Evolutionary conservation across 1,284 basidiomycete genomes (phyloP), one percentile per base, ranked within the genome.

Genomic region (Trichosporon sp.): DNA sequence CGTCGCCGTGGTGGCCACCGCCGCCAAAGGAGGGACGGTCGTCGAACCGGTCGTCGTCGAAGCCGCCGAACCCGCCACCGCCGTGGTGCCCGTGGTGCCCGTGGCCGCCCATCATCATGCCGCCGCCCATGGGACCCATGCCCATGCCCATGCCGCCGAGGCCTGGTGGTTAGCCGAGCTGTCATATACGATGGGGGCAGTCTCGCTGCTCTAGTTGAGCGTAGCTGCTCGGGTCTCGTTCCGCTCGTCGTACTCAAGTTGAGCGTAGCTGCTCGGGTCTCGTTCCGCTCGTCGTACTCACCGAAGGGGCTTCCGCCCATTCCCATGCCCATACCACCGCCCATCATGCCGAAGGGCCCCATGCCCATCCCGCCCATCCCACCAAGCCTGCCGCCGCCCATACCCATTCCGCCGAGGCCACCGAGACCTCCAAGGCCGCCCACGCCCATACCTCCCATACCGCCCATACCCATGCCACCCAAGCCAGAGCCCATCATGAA

Each of bases 401-500:
- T 68, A 61, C 67, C 67, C 8, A 21, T n/a, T n/a, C 38, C 38
- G 3, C 71, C 71, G 63, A 68, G 68, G 14, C 71, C 71, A 2
- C 68, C 68, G 46, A 67, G 46, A 16, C 70, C 70, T 37, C 70
- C 66, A 37, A 54, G 46, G 21, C 67, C 71, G 56, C 69, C 72
- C 66, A 71, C 70, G 21, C 65, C 70, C 64, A 70, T 68, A 6
- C 74, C 73, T 43, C 75, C 70, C 38, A 61, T 65, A 2, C 65
- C 65, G 1, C 65, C 65, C 67, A 68, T 74, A 19, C 31, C 59
- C 59, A 35, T 63, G 16, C 59, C 59, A 14, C 51, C 51, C 8
- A 54, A 19, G 3, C 70, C 71, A 46, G 71, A 72, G 54, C 74
- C 71, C 32, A 73, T 74, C 76, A 78, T 76, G 75, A 79, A 79